A percentile compares a stretch with the other conserved stretches of the same genome.
phyloP scores from a whole-genome alignment of 306 rosid genomes.

The Prinsepia uniflora region DNA sequence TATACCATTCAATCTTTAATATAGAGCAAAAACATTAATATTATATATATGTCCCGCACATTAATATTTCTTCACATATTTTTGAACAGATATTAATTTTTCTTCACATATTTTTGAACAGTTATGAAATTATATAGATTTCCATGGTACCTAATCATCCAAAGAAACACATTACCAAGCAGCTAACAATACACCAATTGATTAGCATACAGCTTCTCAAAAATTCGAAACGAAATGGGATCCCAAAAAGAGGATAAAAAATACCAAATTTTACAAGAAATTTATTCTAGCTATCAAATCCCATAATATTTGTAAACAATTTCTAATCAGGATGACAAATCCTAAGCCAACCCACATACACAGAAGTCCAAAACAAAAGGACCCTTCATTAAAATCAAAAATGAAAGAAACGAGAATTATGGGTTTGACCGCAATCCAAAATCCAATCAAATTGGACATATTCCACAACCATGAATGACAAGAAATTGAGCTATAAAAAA shows the following conservation, averaged over 20 bases:
- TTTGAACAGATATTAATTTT: background rate
- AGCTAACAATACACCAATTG: background rate
- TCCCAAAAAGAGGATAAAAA: background rate
- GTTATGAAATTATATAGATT: background rate
- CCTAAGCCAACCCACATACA: background rate
- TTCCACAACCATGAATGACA: background rate
- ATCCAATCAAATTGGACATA: background rate
- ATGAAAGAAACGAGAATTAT: background rate
- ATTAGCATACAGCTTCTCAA: background rate
- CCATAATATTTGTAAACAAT: background rate
- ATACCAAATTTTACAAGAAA: background rate
- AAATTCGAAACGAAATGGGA: background rate
- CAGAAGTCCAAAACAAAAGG: background rate
- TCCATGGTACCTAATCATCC: background rate
- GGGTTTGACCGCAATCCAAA: constrained; percentile 11
- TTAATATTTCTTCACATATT: background rate
- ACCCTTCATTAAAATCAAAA: background rate
- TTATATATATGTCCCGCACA: background rate
- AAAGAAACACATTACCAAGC: background rate
- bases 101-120: background rate
- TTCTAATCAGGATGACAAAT: background rate
- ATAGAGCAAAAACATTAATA: too few relatives aligned
- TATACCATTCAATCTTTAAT: background rate
- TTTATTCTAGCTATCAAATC: background rate
- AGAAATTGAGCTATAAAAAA: background rate